Percentiles rank a stretch among this genome's conserved stretches.
Conservation (phyloP, 2,329 filamentous ascomycete genomes). For the Sarocladiaceae sp. region DNA sequence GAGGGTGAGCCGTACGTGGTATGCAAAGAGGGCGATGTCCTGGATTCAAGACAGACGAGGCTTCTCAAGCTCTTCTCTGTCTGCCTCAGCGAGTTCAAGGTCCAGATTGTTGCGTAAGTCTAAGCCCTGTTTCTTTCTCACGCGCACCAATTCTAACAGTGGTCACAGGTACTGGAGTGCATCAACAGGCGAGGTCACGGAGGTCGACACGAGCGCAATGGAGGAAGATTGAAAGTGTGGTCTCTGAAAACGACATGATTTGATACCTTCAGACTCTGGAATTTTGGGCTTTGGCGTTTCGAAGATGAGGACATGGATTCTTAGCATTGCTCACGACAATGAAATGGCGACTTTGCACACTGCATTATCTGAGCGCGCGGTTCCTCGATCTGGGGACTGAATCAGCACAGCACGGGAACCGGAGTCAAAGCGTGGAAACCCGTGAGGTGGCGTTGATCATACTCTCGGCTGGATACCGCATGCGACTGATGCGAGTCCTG, state of each 20-base stretch:
- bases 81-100: constrained; percentile 82
- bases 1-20: constrained; percentile 59
- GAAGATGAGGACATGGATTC: constrained; percentile 8
- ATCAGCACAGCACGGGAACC: no score
- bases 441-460: no score
- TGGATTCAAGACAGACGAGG: constrained; percentile 89
- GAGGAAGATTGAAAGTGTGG: constrained; percentile 24
- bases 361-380: no score
- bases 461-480: no score
- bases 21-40: constrained; percentile 74
- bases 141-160: constrained; percentile 7
- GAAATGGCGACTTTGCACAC: constrained; percentile 1
- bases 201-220: constrained; percentile 37
- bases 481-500: no score
- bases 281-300: constrained; percentile 8
- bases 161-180: constrained; percentile 52
- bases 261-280: constrained; percentile 6
- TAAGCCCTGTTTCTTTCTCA: not conserved
- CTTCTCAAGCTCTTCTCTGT: constrained; percentile 91
- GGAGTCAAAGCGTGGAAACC: no score
- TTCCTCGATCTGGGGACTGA: no score
- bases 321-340: constrained; percentile 9
- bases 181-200: constrained; percentile 52
- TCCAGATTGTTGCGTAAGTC: constrained; percentile 67
- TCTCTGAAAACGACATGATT: constrained; percentile 8